Base-by-base conservation (phyloP, 306 rosid species). In the Malus asiatica region DNA sequence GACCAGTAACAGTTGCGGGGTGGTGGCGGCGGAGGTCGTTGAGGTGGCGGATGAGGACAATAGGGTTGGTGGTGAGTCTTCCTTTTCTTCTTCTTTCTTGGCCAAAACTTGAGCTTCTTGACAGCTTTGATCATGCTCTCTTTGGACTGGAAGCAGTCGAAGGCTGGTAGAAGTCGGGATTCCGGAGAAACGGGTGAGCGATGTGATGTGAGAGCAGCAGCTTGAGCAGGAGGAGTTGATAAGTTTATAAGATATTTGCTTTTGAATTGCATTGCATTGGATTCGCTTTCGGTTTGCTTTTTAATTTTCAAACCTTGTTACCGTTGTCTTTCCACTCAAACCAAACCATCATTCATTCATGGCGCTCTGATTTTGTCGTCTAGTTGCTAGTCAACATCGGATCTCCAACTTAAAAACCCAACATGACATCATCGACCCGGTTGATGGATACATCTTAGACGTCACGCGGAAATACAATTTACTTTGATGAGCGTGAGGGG, bases 51-150 rank as follows among this genome's bases (percentile, higher is more conserved):
- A 5, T 78, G 82, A 16, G 80, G 78, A 46, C 76, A 72, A 27
- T 66, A 72, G 23, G 82, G 80, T 25, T 65, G 73, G 5, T 32
- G 73, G 4, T 57, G 66, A 29, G 35, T 66, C 80, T 70, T 84
- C 78, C 58, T 87, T 64, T 81, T 85, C 79, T 64, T 87, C 75
- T 68, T 89, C 87, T 83, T 89, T 86, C 74, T 81, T 27, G 89
- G 52, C 93, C 96, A 91, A 8, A 83, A 61, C 71, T 84, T 89
- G 66, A 89, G 89, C 82, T 84, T 91, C 86, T 89, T 91, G 78
- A 83, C 76, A 51, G 89, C 82, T 76, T 87, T 87, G 32, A 90
- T 78, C 77, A 89, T 89, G n/a, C 9, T 30, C 59, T n/a, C 48
- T 23, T 58, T 42, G 19, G 61, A 59, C 19, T 72, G 18, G 15